These are phyloP conservation scores for Cyberlindnera galapagoensis DNA, from an alignment of 805 yeast genomes.

Conservation along the genomic window DNA sequence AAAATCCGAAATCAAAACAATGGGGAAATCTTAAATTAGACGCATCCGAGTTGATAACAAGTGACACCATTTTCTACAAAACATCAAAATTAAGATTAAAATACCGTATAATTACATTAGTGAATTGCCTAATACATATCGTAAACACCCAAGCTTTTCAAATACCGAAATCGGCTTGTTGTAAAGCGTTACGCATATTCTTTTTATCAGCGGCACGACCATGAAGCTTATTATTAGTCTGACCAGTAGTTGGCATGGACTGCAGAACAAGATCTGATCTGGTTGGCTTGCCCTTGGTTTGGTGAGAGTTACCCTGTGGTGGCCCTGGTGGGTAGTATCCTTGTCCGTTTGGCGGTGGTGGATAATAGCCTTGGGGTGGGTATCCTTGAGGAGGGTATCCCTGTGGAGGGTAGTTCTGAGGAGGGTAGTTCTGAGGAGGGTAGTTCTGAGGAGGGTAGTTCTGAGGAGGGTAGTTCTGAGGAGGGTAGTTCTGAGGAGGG, in stretches of 20 bases:
- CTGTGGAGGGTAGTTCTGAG: slow-evolving; percentile 22
- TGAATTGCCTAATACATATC: too few species aligned
- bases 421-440: slow-evolving; percentile 14
- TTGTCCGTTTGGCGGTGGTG: slow-evolving; percentile 8
- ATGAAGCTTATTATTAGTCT: slow-evolving; percentile 39
- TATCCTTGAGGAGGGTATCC: slow-evolving; percentile 24
- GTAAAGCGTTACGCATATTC: slow-evolving; percentile 55
- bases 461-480: slow-evolving; percentile 12
- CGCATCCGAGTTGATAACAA: too few species aligned
- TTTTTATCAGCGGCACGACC: slow-evolving; percentile 40
- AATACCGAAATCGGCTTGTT: slow-evolving; percentile 65
- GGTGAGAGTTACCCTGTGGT: slow-evolving; percentile 13
- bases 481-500: slow-evolving; percentile 19
- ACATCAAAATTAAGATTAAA: too few species aligned
- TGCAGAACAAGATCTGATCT: slow-evolving; percentile 39
- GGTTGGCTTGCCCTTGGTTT: slow-evolving; percentile 8
- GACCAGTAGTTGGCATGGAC: slow-evolving; percentile 39
- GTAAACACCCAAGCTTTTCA: slow-evolving; percentile 17
- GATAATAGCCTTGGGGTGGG: slow-evolving; percentile 13
- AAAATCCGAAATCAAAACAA: too few species aligned
- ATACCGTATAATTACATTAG: too few species aligned
- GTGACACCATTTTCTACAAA: too few species aligned
- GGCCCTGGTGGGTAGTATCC: slow-evolving; percentile 10
- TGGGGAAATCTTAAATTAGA: too few species aligned
- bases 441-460: slow-evolving; percentile 19